Base-by-base conservation (phyloP, 495 filamentous ascomycete species). In the Bacidia rubella region DNA sequence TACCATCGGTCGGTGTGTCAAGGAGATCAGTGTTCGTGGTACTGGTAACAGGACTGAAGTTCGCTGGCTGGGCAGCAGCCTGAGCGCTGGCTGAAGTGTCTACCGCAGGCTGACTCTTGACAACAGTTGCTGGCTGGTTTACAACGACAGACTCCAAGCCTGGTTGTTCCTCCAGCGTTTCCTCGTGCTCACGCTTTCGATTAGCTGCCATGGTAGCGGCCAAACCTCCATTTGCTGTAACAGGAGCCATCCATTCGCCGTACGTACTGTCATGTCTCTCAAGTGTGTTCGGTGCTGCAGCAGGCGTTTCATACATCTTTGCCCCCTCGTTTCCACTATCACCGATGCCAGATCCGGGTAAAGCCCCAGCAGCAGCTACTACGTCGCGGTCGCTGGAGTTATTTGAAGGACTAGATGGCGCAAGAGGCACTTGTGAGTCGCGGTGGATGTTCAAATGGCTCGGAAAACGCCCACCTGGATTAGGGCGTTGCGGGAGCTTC, bases 401-500 rank as follows among this genome's bases (percentile, higher is more conserved):
- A 25, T 50, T 26, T 62, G 77, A 76, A 23, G 72, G 80, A 69
- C 86, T 92, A 69, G 83, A 82, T 46, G 83, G 81, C 46, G 85
- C 86, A 54, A 81, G 66, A 55, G 85, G 80, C 56, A 78, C 82
- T 62, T 85, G 83, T 74, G 86, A 77, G 71, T 83, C 76, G 68
- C 86, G 78, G 17, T 44, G 41, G 60, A 94, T 77, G 62, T 87
- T 78, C 49, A 93, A 66, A 67, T 92, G 86, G 65, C 82, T 87
- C 60, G 89, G 88, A 68, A 95, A 95, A 57, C 87, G 81, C 67
- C 89, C 88, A 74, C 88, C 89, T 75, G 85, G 77, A 65, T 82
- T 78, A 50, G 82, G 82, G 58, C 87, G 83, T 60, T 74, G 60
- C 57, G 47, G 58, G 54, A 68, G 66, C 29, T 63, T 54, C 39